Base-by-base conservation (phyloP, 176 grass and related monocot genomes). In the Rhynchospora pubera region DNA sequence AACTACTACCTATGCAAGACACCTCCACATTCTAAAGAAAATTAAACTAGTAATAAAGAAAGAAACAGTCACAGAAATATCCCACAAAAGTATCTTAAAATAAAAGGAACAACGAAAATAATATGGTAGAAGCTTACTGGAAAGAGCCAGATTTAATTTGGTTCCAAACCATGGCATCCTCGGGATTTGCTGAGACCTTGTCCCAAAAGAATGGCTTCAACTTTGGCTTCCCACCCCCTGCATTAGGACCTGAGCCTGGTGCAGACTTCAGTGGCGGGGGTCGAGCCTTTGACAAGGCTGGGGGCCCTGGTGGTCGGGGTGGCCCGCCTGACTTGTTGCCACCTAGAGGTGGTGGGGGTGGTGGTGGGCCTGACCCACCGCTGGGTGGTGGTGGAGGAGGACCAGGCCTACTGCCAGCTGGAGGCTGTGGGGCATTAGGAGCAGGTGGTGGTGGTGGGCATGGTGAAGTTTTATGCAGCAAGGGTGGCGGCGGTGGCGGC, bases 181-280 rank as follows among this genome's bases (percentile, higher is more conserved):
- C 19, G 77, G 88, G 22, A 85, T 86, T 87, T 65, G 82, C 90
- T 30, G 72, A 16, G 45, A 97, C 90, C 87, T 94, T 93, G 73
- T 99, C 96, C 96, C 96, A 99, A 77, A 95, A 99, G 83, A 99
- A 93, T 83, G 96, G 91, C 66, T 99, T 99, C 51, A 99, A 82
- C 75, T 95, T 99, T 59, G 90, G 75, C 91, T 99, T 99, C 81
- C 84, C 22, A 0, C 59, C 79, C 47, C 26, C 77, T 84, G 87
- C 85, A 82, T 32, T 83, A 82, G 69, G 82, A 64, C 79, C 46
- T 15, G 47, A 32, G 14, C 77, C 71, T 57, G 83, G 32, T 69
- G 89, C 78, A 65, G 81, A 80, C 23, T 85, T 91, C 5, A 26
- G 76, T 9, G 87, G 62, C 2, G 69, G 78, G 52, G 86, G 79